Evolutionary conservation across 352 stramenopile genomes (phyloP), one percentile per base, ranked within the genome.

Genomic region (Phytophthora syringae): DNA sequence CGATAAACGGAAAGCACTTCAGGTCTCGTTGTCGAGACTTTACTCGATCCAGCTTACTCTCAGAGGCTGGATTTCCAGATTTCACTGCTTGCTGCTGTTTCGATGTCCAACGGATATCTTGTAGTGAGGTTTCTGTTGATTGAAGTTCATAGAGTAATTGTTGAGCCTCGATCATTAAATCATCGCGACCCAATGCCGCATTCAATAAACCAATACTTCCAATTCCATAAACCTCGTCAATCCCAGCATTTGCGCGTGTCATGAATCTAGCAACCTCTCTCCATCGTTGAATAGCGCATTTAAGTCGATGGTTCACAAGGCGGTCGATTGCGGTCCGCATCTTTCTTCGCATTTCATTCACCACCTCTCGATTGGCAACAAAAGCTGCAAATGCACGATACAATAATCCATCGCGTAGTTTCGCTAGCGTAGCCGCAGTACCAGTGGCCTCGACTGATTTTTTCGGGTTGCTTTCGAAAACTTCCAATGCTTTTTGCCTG

Each of bases 371-470:
- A 32, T 93, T 83, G 25, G 70, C 34, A 2, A 79, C 77, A 15
- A 91, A 74, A 4, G 82, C 80, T 37, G 60, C 48, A 52, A 93
- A 93, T 3, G 69, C 68, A 47, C 73, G 79, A 60, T 78, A 82
- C 5, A 90, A 16, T 0, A 77, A 15, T 3, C 77, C 70, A 34
- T 82, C 71, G 18, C 70, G 75, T 5, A 93, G 39, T 12, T 72
- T 82, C 1, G 67, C 71, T 18, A 89, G 44, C 0, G 54, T 73
- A 6, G 71, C 71, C 12, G 57, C 28, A 18, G 62, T 49, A 9
- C 21, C 21, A 2, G 64, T 63, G 9, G 69, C 25, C 4, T 67
- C 51, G 7, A 24, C 27, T 25, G 58, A 43, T 54, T 68, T 28
- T 7, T 42, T 32, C 0, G 79, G 74, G 48, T 86, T 64, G 5